phyloP scores from a whole-genome alignment of 2,329 filamentous ascomycete genomes.

The Apiospora rasikravindrae region DNA sequence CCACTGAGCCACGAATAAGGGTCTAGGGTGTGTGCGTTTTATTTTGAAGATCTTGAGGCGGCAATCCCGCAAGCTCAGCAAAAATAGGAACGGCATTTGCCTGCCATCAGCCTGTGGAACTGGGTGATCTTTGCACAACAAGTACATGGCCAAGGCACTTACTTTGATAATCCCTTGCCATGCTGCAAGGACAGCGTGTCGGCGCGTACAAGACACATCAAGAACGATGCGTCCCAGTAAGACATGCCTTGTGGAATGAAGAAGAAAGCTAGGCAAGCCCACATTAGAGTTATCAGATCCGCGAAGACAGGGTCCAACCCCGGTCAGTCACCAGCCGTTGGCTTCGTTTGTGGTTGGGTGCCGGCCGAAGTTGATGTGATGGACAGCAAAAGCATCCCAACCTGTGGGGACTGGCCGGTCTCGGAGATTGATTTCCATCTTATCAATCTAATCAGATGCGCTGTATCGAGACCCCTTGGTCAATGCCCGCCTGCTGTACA shows the following conservation, averaged over 20 bases:
- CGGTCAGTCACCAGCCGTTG: neutral
- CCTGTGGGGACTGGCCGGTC: neutral
- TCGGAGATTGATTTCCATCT: constrained; percentile 12
- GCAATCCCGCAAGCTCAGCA: neutral
- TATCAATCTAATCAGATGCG: constrained; percentile 12
- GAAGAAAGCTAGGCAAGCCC: neutral
- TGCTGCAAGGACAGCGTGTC: neutral
- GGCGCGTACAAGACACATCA: neutral
- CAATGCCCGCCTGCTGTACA: neutral
- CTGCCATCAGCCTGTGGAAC: neutral
- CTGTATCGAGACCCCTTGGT: neutral
- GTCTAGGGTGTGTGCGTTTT: too few species aligned
- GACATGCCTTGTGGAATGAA: constrained; percentile 3
- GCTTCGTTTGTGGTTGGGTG: neutral
- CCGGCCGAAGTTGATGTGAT: neutral
- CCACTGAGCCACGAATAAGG: too few species aligned
- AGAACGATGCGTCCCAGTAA: neutral
- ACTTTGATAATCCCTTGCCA: neutral
- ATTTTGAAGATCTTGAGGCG: neutral
- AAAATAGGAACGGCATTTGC: neutral
- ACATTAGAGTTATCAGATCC: constrained; percentile 13
- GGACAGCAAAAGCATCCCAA: neutral
- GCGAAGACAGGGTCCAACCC: neutral
- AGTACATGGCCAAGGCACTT: neutral
- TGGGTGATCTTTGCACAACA: neutral